Percentiles rank a stretch among this genome's conserved stretches.
These are phyloP conservation scores for Lolium perenne DNA, from an alignment of 176 grass and related monocot species.

Conservation along the genomic window DNA sequence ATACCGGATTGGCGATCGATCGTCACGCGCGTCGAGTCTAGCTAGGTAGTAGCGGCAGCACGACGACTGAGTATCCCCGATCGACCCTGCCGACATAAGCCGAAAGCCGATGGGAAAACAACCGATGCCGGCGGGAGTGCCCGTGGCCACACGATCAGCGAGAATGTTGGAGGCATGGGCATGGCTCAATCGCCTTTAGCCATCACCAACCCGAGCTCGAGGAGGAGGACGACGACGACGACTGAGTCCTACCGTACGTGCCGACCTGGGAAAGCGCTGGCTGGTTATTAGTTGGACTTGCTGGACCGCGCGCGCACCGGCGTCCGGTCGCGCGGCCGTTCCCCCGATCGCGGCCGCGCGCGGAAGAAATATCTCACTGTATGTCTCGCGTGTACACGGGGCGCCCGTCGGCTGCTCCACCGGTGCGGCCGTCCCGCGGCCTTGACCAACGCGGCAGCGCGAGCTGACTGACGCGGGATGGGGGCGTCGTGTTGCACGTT, in stretches of 20 bases:
- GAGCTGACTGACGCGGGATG: neutral
- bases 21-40: too few relatives aligned
- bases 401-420: neutral
- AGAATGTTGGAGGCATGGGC: conserved; percentile 36
- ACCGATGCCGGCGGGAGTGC: neutral
- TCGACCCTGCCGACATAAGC: conserved; percentile 38
- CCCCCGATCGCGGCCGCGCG: conserved; percentile 11
- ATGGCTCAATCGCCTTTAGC: too few relatives aligned
- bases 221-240: neutral
- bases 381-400: neutral
- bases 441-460: conserved; percentile 22
- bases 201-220: conserved; percentile 4
- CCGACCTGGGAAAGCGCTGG: neutral
- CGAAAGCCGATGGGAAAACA: neutral
- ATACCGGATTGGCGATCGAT: conserved; percentile 25
- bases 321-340: neutral
- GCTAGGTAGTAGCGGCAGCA: too few relatives aligned
- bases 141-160: conserved; percentile 31
- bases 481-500: conserved; percentile 49
- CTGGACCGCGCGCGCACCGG: too few relatives aligned
- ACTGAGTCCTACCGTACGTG: neutral
- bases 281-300: neutral
- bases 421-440: neutral
- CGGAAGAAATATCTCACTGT: neutral
- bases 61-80: too few relatives aligned